Conservation (phyloP, 2,329 filamentous ascomycete species). For the Boeremia lycopersici region DNA sequence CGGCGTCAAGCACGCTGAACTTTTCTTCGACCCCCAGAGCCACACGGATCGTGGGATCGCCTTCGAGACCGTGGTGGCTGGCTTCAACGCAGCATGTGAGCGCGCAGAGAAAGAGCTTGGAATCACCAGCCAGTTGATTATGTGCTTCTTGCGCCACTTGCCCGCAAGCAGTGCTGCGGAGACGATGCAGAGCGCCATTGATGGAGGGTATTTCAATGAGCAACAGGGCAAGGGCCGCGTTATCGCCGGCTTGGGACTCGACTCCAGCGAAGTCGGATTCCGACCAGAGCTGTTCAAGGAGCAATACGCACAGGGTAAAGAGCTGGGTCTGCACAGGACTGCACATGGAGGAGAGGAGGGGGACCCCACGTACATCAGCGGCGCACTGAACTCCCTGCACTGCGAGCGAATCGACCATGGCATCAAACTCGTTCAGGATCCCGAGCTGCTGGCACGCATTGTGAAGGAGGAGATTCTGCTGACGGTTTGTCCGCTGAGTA, state of each 20-base stretch:
- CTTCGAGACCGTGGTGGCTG: conserved; percentile 68
- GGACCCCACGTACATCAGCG: conserved; percentile 67
- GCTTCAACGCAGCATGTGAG: conserved; percentile 65
- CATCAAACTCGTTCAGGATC: conserved; percentile 67
- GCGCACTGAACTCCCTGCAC: conserved; percentile 66
- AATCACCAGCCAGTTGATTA: conserved; percentile 69
- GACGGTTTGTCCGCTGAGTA: conserved; percentile 75
- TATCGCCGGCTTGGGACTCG: conserved; percentile 69
- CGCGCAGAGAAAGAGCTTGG: conserved; percentile 68
- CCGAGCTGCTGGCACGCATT: conserved; percentile 63
- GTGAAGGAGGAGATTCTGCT: conserved; percentile 65
- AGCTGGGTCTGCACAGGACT: conserved; percentile 65
- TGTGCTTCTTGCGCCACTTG: conserved; percentile 75
- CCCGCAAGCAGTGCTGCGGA: conserved; percentile 57
- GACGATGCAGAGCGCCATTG: conserved; percentile 55
- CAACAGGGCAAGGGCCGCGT: conserved; percentile 54
- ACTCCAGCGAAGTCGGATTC: conserved; percentile 61
- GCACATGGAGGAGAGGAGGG: conserved; percentile 80
- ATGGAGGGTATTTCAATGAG: conserved; percentile 49
- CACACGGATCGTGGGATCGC: conserved; percentile 68
- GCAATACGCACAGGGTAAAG: conserved; percentile 63
- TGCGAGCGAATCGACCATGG: conserved; percentile 77
- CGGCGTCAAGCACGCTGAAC: conserved; percentile 73
- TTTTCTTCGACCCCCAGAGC: conserved; percentile 83
- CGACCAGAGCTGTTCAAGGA: conserved; percentile 63